Evolutionary conservation across 2,329 filamentous ascomycete species (phyloP).

Genomic region (Trichoderma polysporum): DNA sequence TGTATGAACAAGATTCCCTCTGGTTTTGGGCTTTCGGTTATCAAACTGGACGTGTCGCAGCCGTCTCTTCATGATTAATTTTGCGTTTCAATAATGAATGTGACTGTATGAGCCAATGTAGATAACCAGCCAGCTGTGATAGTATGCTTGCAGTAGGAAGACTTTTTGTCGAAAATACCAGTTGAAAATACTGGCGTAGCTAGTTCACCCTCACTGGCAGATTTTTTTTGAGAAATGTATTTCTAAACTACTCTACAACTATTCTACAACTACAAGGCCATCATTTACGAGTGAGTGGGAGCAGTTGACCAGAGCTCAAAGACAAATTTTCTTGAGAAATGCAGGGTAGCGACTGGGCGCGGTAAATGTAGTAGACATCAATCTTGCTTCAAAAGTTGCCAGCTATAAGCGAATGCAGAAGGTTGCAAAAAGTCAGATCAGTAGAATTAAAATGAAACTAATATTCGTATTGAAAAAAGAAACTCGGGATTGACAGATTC

Average conservation of each 20-base stretch:
- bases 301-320: too few relatives aligned
- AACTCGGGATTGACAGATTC: too few relatives aligned
- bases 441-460: background rate
- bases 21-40: constrained; percentile 39
- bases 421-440: background rate
- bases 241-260: background rate
- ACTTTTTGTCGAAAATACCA: too few relatives aligned
- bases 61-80: constrained; percentile 12
- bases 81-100: background rate
- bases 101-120: background rate
- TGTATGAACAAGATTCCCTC: constrained; percentile 44
- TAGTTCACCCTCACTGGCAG: too few relatives aligned
- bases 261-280: background rate
- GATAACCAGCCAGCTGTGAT: background rate
- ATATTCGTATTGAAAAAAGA: background rate
- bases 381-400: background rate
- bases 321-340: background rate
- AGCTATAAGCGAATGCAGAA: background rate
- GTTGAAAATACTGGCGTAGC: too few relatives aligned
- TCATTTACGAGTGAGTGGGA: background rate
- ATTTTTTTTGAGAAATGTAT: background rate
- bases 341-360: background rate
- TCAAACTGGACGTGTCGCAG: constrained; percentile 25
- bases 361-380: background rate
- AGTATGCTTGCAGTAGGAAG: background rate